phyloP scores from a whole-genome alignment of 805 yeast species.

The Vanderwaltozyma tropicalis region DNA sequence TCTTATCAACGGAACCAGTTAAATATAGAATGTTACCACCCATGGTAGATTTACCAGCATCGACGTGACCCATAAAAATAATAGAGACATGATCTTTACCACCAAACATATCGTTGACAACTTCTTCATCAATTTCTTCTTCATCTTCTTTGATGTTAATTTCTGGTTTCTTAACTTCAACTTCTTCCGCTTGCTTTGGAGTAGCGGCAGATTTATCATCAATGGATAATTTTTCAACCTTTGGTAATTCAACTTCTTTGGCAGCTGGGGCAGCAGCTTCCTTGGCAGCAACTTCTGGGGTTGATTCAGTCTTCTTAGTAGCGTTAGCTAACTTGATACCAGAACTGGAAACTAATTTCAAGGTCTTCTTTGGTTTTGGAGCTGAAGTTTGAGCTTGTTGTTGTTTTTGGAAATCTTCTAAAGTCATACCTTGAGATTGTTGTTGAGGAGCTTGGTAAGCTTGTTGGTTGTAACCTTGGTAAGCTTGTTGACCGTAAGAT shows the following conservation, averaged over 20 bases:
- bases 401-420: constrained; percentile 61
- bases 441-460: too few species aligned
- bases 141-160: constrained; percentile 66
- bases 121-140: constrained; percentile 73
- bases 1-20: constrained; percentile 96
- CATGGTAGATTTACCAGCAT: constrained; percentile 99
- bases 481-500: constrained; percentile 14
- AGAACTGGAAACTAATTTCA: constrained; percentile 56
- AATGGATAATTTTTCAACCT: constrained; percentile 23
- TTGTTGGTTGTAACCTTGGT: constrained; percentile 17
- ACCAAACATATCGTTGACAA: constrained; percentile 88
- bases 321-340: constrained; percentile 54
- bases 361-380: constrained; percentile 53
- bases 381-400: constrained; percentile 27
- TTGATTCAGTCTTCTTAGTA: constrained; percentile 31
- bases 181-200: constrained; percentile 18
- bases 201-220: constrained; percentile 23
- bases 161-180: constrained; percentile 50
- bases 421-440: constrained; percentile 49
- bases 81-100: constrained; percentile 96
- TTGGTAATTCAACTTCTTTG: constrained; percentile 16
- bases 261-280: constrained; percentile 16
- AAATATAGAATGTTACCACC: constrained; percentile 92
- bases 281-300: constrained; percentile 23
- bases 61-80: constrained; percentile 99